Conservation (phyloP, 2,329 filamentous ascomycete species). For the Ophiostoma australiae region DNA sequence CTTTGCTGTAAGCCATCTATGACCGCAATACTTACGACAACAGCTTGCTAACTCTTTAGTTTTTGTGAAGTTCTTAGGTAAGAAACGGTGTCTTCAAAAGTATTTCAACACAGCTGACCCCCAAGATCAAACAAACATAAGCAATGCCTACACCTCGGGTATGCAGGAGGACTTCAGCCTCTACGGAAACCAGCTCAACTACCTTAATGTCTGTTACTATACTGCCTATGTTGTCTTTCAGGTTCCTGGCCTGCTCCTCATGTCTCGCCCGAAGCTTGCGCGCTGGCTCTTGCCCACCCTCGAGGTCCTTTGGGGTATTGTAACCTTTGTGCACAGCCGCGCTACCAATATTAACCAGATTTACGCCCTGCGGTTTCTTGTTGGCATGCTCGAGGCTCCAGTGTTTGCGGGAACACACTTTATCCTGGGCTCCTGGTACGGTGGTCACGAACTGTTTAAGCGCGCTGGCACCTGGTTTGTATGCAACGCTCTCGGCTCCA, state of each 20-base stretch:
- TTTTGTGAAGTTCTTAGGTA: constrained; percentile 36
- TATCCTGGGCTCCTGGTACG: constrained; percentile 32
- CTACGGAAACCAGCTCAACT: constrained; percentile 39
- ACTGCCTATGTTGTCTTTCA: constrained; percentile 38
- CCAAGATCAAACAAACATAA: constrained; percentile 35
- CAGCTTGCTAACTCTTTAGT: constrained; percentile 27
- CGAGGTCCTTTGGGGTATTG: constrained; percentile 34
- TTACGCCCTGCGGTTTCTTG: constrained; percentile 33
- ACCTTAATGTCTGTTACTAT: constrained; percentile 41
- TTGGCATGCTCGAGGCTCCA: constrained; percentile 35
- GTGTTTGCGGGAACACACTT: constrained; percentile 36
- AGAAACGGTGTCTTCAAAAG: not conserved
- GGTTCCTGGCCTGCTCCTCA: constrained; percentile 33
- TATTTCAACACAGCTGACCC: not conserved
- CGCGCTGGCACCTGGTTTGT: constrained; percentile 29
- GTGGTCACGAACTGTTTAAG: constrained; percentile 32
- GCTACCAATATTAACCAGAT: constrained; percentile 33
- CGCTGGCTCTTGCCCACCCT: constrained; percentile 34
- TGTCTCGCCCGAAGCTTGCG: constrained; percentile 33
- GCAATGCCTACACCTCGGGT: constrained; percentile 38
- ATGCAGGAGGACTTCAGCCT: constrained; percentile 39
- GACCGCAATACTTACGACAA: not conserved
- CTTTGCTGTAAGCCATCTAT: constrained; percentile 33
- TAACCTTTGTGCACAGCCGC: constrained; percentile 33
- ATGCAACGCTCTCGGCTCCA: constrained; percentile 30